Conservation (phyloP, 2,329 filamentous ascomycete genomes). For the Esteya vermicola region DNA sequence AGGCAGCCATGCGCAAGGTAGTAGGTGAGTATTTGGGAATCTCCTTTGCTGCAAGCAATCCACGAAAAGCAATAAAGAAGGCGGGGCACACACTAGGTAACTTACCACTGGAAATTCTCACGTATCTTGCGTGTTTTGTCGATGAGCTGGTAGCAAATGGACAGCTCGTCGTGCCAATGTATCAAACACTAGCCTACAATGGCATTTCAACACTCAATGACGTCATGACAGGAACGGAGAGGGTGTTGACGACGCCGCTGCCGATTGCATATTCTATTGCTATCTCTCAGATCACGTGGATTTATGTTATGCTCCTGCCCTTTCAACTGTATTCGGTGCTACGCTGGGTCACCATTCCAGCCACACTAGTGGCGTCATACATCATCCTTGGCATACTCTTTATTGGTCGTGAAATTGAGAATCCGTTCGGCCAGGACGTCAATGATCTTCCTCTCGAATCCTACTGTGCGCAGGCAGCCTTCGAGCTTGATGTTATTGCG, state of each 20-base stretch:
- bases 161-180: constrained; percentile 30
- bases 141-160: constrained; percentile 38
- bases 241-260: constrained; percentile 57
- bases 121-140: constrained; percentile 47
- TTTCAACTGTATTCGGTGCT: constrained; percentile 53
- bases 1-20: constrained; percentile 29
- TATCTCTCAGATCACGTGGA: constrained; percentile 64
- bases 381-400: constrained; percentile 57
- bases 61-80: constrained; percentile 53
- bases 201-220: constrained; percentile 47
- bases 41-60: constrained; percentile 54
- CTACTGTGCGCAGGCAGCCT: constrained; percentile 50
- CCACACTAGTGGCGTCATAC: constrained; percentile 49
- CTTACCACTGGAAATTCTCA: constrained; percentile 56
- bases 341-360: constrained; percentile 58
- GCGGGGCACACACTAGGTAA: constrained; percentile 56
- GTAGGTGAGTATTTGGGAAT: constrained; percentile 52
- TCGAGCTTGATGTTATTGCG: constrained; percentile 51
- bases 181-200: constrained; percentile 34
- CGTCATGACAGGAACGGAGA: constrained; percentile 50
- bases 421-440: constrained; percentile 55
- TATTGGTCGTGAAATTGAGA: constrained; percentile 56
- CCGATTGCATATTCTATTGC: constrained; percentile 63
- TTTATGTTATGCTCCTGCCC: constrained; percentile 57
- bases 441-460: constrained; percentile 52